A percentile compares a stretch with the other conserved stretches of the same genome.
Conservation (phyloP, 805 yeast species). For the Vanderwaltozyma tropicalis region DNA sequence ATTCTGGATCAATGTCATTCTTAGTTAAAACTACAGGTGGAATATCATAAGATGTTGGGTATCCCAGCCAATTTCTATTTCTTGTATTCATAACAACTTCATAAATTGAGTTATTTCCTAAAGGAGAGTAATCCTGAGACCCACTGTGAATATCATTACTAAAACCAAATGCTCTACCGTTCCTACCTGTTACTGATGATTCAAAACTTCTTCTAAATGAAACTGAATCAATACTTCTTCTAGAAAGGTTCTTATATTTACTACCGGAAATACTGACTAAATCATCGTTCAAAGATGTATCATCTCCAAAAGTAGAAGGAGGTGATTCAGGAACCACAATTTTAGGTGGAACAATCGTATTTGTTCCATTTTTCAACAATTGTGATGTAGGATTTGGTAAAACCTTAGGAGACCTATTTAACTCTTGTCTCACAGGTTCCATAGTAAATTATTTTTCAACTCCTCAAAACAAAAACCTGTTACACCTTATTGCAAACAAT, state of each 20-base stretch:
- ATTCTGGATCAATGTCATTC: conserved; percentile 32
- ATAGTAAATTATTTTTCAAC: no score
- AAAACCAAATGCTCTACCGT: conserved; percentile 10
- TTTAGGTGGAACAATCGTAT: no score
- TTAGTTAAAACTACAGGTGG: conserved; percentile 66
- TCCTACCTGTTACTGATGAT: conserved; percentile 18
- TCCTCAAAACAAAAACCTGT: no score
- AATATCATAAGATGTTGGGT: conserved; percentile 75
- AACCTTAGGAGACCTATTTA: background rate
- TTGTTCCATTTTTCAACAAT: no score
- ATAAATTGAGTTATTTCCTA: conserved; percentile 52
- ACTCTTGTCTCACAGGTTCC: background rate
- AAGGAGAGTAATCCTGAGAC: conserved; percentile 26
- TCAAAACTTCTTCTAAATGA: conserved; percentile 26
- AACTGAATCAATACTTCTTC: conserved; percentile 18
- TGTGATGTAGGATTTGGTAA: background rate
- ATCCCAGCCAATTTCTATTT: conserved; percentile 33
- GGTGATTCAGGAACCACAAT: conserved; percentile 1
- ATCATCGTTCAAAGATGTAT: conserved; percentile 28
- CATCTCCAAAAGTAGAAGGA: conserved; percentile 10
- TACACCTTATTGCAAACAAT: no score
- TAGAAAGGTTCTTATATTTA: conserved; percentile 8
- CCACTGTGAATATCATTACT: conserved; percentile 21
- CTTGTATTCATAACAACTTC: conserved; percentile 47
- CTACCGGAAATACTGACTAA: conserved; percentile 21